These are phyloP conservation scores for Pythium angustatum DNA, from an alignment of 352 stramenopile species.

Conservation along the genomic window DNA sequence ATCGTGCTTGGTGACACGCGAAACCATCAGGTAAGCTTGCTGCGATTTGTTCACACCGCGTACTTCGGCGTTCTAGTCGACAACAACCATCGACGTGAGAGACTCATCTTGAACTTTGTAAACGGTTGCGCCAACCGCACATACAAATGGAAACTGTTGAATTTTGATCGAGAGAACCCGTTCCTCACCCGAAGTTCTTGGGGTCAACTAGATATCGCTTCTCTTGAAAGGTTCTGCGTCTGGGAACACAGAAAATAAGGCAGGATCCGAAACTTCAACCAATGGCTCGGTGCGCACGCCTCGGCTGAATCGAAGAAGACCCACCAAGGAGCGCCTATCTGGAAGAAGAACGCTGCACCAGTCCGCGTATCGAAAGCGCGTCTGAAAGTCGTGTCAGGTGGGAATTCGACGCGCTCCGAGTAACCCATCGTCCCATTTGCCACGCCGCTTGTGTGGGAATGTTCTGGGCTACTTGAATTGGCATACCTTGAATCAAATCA, in stretches of 20 bases:
- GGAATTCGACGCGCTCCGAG: conserved; percentile 3
- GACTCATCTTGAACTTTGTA: conserved; percentile 24
- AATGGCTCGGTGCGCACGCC: not conserved
- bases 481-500: conserved; percentile 15
- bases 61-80: conserved; percentile 8
- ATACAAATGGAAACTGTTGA: conserved; percentile 23
- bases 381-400: conserved; percentile 1
- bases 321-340: conserved; percentile 3
- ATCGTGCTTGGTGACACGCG: conserved; percentile 1
- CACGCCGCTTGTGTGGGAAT: conserved; percentile 12
- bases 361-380: not conserved
- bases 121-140: conserved; percentile 16
- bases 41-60: conserved; percentile 11
- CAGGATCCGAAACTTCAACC: not conserved
- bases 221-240: not conserved
- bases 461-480: conserved; percentile 25
- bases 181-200: not conserved
- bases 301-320: not conserved
- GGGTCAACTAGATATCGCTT: not conserved
- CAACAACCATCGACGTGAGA: conserved; percentile 2
- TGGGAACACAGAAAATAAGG: conserved; percentile 12
- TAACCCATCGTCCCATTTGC: conserved; percentile 19
- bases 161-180: conserved; percentile 5
- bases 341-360: not conserved
- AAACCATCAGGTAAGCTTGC: conserved; percentile 23